Evolutionary conservation across 768 basidiomycete genomes (phyloP).

Genomic region (Asterophora parasitica): DNA sequence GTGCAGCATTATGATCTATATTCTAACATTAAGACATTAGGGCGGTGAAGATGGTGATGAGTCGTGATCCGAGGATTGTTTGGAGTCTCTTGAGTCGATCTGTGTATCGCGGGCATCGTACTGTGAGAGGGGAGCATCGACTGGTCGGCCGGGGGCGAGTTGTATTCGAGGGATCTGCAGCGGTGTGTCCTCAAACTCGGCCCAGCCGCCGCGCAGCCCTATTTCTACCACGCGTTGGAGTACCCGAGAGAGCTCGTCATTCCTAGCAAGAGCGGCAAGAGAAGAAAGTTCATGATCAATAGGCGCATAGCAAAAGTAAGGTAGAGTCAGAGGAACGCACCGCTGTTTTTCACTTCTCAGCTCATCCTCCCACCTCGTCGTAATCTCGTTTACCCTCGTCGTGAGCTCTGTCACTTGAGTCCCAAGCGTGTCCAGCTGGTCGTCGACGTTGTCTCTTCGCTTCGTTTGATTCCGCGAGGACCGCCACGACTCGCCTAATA

Average conservation of each 20-base stretch:
- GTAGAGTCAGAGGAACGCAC: slow-evolving; percentile 28
- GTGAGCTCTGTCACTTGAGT: slow-evolving; percentile 42
- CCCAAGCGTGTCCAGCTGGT: slow-evolving; percentile 58
- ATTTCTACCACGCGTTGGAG: slow-evolving; percentile 67
- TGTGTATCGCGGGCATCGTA: slow-evolving; percentile 9
- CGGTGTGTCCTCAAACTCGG: slow-evolving; percentile 59
- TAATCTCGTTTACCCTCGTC: slow-evolving; percentile 36
- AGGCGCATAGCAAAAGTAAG: neutral
- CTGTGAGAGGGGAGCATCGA: slow-evolving; percentile 1
- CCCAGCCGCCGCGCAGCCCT: slow-evolving; percentile 58
- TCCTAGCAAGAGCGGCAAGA: slow-evolving; percentile 31
- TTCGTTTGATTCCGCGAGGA: slow-evolving; percentile 63
- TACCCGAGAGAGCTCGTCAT: slow-evolving; percentile 62
- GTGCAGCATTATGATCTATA: too few species aligned
- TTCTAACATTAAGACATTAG: too few species aligned
- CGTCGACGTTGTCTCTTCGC: slow-evolving; percentile 69
- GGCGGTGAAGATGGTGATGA: neutral
- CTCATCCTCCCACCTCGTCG: slow-evolving; percentile 38
- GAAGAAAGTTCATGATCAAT: neutral
- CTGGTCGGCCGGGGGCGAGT: neutral
- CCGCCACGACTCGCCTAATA: slow-evolving; percentile 75
- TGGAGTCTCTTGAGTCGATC: slow-evolving; percentile 1
- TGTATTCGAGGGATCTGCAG: slow-evolving; percentile 29
- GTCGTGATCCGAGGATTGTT: slow-evolving; percentile 4
- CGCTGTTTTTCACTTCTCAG: slow-evolving; percentile 38